Conservation (phyloP, 1,139 yeast genomes). For the Suhomyces yuchorum region DNA sequence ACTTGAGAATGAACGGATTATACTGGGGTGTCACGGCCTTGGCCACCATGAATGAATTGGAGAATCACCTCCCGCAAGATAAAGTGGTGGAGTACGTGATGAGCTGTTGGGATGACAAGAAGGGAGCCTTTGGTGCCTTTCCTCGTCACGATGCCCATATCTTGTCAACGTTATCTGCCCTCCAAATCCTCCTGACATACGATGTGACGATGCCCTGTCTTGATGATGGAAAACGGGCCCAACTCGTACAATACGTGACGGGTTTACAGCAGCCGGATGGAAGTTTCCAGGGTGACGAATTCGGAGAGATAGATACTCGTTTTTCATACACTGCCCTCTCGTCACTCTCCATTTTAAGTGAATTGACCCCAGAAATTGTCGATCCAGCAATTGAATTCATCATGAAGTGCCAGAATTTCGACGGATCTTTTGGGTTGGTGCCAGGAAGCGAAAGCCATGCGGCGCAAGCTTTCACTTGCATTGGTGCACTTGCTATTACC, state of each 20-base stretch:
- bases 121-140: constrained; percentile 89
- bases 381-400: constrained; percentile 70
- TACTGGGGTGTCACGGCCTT: constrained; percentile 94
- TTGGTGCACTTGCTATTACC: constrained; percentile 76
- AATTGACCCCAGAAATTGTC: constrained; percentile 58
- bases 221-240: constrained; percentile 20
- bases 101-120: constrained; percentile 59
- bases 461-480: constrained; percentile 87
- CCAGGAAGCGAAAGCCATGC: constrained; percentile 97
- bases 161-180: constrained; percentile 81
- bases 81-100: constrained; percentile 70
- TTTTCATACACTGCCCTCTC: constrained; percentile 84
- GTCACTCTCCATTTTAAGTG: constrained; percentile 68
- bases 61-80: constrained; percentile 54
- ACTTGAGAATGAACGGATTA: constrained; percentile 83
- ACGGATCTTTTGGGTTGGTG: constrained; percentile 91
- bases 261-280: constrained; percentile 72
- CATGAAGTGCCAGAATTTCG: constrained; percentile 77
- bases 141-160: constrained; percentile 90
- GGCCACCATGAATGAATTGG: constrained; percentile 56
- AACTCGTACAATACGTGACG: constrained; percentile 46
- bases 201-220: constrained; percentile 51
- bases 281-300: constrained; percentile 83
- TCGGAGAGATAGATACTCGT: constrained; percentile 91
- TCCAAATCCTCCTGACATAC: constrained; percentile 74